phyloP scores from a whole-genome alignment of 768 basidiomycete genomes.

The Amylocystis lapponica region DNA sequence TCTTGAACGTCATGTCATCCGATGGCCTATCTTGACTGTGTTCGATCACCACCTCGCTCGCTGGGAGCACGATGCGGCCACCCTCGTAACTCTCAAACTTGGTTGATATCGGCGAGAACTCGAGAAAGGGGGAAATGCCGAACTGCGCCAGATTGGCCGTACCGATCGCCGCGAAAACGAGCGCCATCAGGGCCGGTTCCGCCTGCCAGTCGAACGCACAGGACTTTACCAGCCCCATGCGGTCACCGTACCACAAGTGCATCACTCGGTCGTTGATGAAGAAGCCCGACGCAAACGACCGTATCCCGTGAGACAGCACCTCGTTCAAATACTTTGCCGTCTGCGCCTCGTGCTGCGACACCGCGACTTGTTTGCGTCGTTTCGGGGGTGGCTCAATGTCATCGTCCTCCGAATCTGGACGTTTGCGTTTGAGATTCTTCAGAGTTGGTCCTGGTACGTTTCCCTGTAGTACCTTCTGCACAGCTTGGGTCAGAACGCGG shows the following conservation, averaged over 20 bases:
- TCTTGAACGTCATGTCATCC: background rate
- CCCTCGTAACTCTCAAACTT: background rate
- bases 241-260: constrained; percentile 25
- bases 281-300: constrained; percentile 13
- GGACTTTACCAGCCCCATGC: constrained; percentile 16
- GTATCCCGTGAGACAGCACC: background rate
- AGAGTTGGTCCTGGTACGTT: no score
- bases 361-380: no score
- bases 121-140: constrained; percentile 15
- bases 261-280: constrained; percentile 14
- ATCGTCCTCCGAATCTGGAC: no score
- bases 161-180: constrained; percentile 16
- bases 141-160: constrained; percentile 3
- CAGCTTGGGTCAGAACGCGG: no score
- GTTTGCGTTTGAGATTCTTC: no score
- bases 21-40: background rate
- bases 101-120: background rate
- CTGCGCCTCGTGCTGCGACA: no score
- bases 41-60: background rate
- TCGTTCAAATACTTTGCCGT: no score
- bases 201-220: constrained; percentile 17
- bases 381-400: no score
- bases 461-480: no score
- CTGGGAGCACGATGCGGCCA: background rate
- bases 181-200: constrained; percentile 14